Percentiles rank a stretch among this genome's conserved stretches.
Conservation (phyloP, 2,329 filamentous ascomycete species). For the Monilinia vaccinii-corymbosi region DNA sequence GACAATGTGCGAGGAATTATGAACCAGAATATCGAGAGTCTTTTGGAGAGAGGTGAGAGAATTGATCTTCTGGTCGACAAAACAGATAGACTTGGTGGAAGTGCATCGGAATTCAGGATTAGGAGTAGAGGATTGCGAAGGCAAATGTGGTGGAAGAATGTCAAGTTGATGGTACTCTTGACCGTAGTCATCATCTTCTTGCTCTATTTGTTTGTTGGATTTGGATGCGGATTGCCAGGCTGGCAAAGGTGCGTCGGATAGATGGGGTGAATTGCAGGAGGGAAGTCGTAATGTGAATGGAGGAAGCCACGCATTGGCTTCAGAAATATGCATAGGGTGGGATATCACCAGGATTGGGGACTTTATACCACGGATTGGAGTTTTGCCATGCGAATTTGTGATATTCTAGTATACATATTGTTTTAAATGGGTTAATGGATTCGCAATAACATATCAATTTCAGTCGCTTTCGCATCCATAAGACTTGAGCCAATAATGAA, state of each 20-base stretch:
- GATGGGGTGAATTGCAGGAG: not conserved
- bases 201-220: conserved; percentile 61
- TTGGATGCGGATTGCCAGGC: conserved; percentile 61
- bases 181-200: conserved; percentile 63
- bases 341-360: not conserved
- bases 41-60: conserved; percentile 82
- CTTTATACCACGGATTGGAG: conserved; percentile 14
- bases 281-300: not conserved
- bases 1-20: conserved; percentile 88
- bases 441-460: not conserved
- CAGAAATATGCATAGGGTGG: not conserved
- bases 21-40: conserved; percentile 88
- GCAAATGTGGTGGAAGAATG: conserved; percentile 99
- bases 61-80: conserved; percentile 94
- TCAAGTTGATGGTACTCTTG: conserved; percentile 81
- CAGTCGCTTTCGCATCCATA: not conserved
- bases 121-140: conserved; percentile 78
- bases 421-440: not conserved
- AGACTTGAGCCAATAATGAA: not conserved
- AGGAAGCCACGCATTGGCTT: not conserved
- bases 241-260: conserved; percentile 29
- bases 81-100: conserved; percentile 84
- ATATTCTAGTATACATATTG: not conserved
- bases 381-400: not conserved
- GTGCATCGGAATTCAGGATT: conserved; percentile 82